A percentile compares a stretch with the other conserved stretches of the same genome.
Conservation (phyloP, 2,329 filamentous ascomycete species). For the Curvularia verruculosa region DNA sequence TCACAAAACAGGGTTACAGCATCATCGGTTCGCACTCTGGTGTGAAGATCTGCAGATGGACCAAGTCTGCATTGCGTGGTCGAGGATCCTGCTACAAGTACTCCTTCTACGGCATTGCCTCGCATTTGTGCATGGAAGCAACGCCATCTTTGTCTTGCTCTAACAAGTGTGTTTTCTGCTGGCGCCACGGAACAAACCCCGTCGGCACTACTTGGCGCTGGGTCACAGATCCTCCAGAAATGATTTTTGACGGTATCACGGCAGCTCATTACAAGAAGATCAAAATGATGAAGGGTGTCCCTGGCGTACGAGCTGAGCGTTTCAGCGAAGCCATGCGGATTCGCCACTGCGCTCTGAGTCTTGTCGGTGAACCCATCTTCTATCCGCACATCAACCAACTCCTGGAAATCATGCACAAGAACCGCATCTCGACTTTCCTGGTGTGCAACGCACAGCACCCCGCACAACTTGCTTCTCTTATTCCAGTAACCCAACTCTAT, state of each 20-base stretch:
- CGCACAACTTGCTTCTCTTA: constrained; percentile 80
- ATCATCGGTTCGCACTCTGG: constrained; percentile 95
- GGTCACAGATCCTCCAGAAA: constrained; percentile 87
- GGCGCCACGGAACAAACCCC: constrained; percentile 96
- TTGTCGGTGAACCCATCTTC: constrained; percentile 98
- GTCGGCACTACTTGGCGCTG: constrained; percentile 97
- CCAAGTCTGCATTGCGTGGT: constrained; percentile 91
- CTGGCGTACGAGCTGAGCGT: constrained; percentile 87
- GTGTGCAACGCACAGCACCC: constrained; percentile 98
- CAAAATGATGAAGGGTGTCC: constrained; percentile 93
- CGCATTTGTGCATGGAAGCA: constrained; percentile 97
- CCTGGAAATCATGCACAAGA: constrained; percentile 77
- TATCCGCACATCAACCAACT: constrained; percentile 98
- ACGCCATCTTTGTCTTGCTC: constrained; percentile 94
- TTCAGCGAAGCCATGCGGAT: constrained; percentile 94
- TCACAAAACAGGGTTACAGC: constrained; percentile 95
- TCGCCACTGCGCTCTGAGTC: constrained; percentile 85
- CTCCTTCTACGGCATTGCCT: constrained; percentile 95
- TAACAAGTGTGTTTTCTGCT: constrained; percentile 99
- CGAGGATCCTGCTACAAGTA: constrained; percentile 97
- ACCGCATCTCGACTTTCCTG: constrained; percentile 90
- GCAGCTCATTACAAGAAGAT: constrained; percentile 95
- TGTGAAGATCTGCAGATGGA: constrained; percentile 98
- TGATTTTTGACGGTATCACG: constrained; percentile 90
- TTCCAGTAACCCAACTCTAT: constrained; percentile 92